A percentile compares a stretch with the other conserved stretches of the same genome.
Evolutionary conservation across 306 rosid species (phyloP).

Genomic region (Gastrolobium bilobum): DNA sequence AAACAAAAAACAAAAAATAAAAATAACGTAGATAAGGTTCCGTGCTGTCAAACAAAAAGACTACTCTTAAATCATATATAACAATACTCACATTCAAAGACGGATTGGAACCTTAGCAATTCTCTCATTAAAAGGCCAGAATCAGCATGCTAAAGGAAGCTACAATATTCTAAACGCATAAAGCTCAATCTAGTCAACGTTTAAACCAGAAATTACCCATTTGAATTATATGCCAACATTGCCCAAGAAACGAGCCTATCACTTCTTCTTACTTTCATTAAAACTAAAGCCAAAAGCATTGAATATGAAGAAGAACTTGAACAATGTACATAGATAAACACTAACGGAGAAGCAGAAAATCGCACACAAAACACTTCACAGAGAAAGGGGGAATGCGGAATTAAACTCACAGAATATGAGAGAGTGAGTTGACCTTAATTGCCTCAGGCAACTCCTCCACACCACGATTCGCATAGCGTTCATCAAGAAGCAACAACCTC

Average conservation of each 20-base stretch:
- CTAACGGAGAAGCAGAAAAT: not conserved
- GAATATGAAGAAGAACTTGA: not conserved
- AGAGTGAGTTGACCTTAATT: constrained; percentile 71
- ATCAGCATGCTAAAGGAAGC: constrained; percentile 18
- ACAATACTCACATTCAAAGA: not conserved
- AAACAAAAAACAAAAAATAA: too few relatives aligned
- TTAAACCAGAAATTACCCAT: not conserved
- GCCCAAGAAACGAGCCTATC: constrained; percentile 22
- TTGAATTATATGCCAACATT: not conserved
- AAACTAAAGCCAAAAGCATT: not conserved
- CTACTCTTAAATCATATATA: not conserved
- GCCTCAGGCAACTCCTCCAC: constrained; percentile 81
- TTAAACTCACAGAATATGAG: constrained; percentile 55
- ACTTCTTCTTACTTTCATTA: not conserved
- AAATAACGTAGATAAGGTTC: not conserved
- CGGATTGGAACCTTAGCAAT: not conserved
- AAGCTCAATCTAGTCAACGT: not conserved
- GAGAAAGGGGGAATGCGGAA: constrained; percentile 2
- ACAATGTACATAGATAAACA: constrained; percentile 5
- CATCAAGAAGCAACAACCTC: constrained; percentile 84
- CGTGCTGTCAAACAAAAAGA: not conserved
- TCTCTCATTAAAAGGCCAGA: not conserved
- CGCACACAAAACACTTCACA: not conserved
- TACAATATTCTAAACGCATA: not conserved
- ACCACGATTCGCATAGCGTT: constrained; percentile 55